Evolutionary conservation across 345 rosid species (phyloP), one percentile per base, ranked within the genome.

Genomic region (Raphanus sativus): DNA sequence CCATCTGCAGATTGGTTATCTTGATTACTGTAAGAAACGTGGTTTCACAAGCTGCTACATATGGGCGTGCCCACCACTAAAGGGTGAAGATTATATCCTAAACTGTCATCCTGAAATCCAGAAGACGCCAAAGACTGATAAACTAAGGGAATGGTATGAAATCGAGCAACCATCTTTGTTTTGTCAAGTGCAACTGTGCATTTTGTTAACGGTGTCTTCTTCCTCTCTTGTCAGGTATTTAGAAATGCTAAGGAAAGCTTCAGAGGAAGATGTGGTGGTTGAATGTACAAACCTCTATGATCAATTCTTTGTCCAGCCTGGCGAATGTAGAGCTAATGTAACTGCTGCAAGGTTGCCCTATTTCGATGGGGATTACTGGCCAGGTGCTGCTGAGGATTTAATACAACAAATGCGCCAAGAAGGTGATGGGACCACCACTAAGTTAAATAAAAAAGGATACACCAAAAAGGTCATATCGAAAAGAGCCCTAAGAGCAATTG

Each of bases 331-430:
- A 81, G 91, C 93, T 62, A 89, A 86, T 85, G 93, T 91, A 56
- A 94, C 96, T 24, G 97, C 98, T 25, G 89, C 96, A 16, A 91
- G 98, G 87, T 84, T 94, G 65, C 98, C 98, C 60, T 94, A 94
- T 86, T 94, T 94, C 77, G 97, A 94, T 83, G 98, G 97, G 72
- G 97, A 94, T 83, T 94, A 91, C 80, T 94, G 97, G 98, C 97
- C 98, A 48, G 94, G 96, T 78, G 91, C 93, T 62, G 97, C 98
- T 1, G 98, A 91, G 83, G 97, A 94, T 75, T 77, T 94, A 45
- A 81, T 94, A 65, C 75, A 78, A 83, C 91, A 90, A 85, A 84
- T 91, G 79, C 85, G 84, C 65, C 96, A 94, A 85, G 93, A 90
- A 58, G 91, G 85, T 80, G 93, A 90, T 82, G 94, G 86, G 25